Conservation (phyloP, 2,329 filamentous ascomycete species). For the Colletotrichum ledebouriae region DNA sequence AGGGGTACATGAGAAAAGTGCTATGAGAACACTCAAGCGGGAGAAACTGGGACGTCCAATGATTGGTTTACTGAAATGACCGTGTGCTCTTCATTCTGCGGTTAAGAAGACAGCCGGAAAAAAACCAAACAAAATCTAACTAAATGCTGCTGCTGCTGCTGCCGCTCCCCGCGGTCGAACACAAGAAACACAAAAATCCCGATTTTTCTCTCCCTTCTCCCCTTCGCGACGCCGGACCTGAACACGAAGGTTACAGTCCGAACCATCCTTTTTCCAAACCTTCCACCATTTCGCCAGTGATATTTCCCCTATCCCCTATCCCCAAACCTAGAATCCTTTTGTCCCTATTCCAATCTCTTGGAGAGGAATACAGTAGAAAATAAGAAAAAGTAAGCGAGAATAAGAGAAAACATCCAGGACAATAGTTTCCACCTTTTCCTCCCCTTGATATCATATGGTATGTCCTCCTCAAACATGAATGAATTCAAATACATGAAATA, state of each 20-base stretch:
- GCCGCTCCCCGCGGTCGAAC: slow-evolving; percentile 6
- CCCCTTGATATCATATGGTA: slow-evolving; percentile 43
- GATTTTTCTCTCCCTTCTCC: background rate
- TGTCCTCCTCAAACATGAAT: slow-evolving; percentile 35
- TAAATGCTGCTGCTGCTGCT: slow-evolving; percentile 1
- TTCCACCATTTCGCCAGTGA: background rate
- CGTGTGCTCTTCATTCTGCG: slow-evolving; percentile 33
- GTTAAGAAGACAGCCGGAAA: background rate
- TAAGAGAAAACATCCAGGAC: background rate
- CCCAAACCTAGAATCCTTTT: too few relatives aligned
- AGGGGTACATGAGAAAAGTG: too few relatives aligned
- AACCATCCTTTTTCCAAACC: too few relatives aligned
- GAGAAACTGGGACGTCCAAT: too few relatives aligned
- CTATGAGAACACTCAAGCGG: too few relatives aligned
- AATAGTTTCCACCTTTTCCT: slow-evolving; percentile 35
- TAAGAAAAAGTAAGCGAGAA: background rate
- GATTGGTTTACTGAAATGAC: slow-evolving; percentile 25
- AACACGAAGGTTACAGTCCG: too few relatives aligned
- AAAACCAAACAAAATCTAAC: slow-evolving; percentile 24
- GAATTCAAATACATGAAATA: slow-evolving; percentile 10
- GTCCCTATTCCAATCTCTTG: too few relatives aligned
- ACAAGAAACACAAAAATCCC: background rate
- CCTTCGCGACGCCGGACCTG: too few relatives aligned
- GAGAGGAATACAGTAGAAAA: background rate
- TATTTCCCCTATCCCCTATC: slow-evolving; percentile 9